Base-by-base conservation (phyloP, 768 basidiomycete genomes). In the Lepiota brunneoincarnata region DNA sequence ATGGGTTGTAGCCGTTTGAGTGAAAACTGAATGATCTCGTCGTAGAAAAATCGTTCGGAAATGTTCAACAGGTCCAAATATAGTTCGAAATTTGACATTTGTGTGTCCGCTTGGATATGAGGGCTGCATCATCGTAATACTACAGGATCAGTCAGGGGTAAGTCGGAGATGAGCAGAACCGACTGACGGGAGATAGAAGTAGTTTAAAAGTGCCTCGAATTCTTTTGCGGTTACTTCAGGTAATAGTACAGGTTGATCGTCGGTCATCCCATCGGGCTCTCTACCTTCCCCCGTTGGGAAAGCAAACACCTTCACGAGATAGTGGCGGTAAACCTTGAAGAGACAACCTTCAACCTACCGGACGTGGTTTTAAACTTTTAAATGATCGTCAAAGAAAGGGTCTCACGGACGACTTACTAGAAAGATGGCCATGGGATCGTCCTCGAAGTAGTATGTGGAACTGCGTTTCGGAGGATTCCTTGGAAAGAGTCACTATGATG, bases 51-150 rank as follows among this genome's bases (percentile, higher is more conserved):
- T 54, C 70, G 69, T 12, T 72, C 68, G 2, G 77, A 65, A 40
- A 78, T 71, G 15, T 70, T 68, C 28, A 78, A 65, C 11, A 79
- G 63, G 17, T 67, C 59, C n/a, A 71, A 61, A 72, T 74, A 76
- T 23, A 72, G 61, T 6, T 63, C 40, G 24, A 66, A 58, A 20
- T 51, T 41, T 7, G n/a, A n/a, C n/a, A n/a, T n/a, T n/a, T n/a
- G n/a, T 41, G 49, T 7, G 17, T 43, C 42, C 11, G 42, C 26
- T 36, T 36, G 34, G 11, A 10, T 36, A 39, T 6, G 12, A 4
- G 18, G 1, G 35, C 17, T 11, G 18, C 23, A 1, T 17, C 36
- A 7, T 39, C 15, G n/a, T 36, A 20, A 38, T 12, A 41, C 23
- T 28, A 18, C n/a, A n/a, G n/a, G n/a, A n/a, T n/a, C n/a, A n/a